Conservation (phyloP, 768 basidiomycete species). For the Phylloporus rhodoxanthus region DNA sequence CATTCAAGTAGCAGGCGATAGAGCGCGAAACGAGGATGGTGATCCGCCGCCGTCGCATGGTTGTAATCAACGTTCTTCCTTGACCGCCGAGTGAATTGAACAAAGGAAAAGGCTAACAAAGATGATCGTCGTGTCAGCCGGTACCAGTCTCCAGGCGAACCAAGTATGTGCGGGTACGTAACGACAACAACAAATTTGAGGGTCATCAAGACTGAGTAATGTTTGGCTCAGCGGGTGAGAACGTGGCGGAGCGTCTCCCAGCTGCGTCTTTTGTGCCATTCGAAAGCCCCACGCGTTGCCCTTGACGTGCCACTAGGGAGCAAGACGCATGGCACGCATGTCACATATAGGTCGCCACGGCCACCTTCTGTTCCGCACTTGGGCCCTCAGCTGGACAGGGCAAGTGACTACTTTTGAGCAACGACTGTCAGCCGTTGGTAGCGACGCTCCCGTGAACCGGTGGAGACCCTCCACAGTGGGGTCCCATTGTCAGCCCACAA, state of each 20-base stretch:
- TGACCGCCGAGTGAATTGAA: background rate
- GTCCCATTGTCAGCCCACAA: background rate
- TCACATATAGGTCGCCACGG: slow-evolving; percentile 10
- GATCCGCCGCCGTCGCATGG: slow-evolving; percentile 22
- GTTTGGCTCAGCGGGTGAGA: slow-evolving; percentile 13
- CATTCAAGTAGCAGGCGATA: background rate
- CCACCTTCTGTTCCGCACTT: background rate
- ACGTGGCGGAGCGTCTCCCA: slow-evolving; percentile 10
- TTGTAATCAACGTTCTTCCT: background rate
- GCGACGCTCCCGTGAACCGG: background rate
- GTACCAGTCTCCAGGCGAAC: too few relatives aligned
- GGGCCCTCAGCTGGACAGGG: background rate
- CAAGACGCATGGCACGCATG: background rate
- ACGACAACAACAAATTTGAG: background rate
- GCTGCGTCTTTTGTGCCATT: slow-evolving; percentile 31
- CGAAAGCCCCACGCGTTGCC: slow-evolving; percentile 8
- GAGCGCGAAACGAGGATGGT: background rate
- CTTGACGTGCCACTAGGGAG: slow-evolving; percentile 8
- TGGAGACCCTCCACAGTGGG: background rate
- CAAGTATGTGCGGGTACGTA: background rate
- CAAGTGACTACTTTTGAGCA: background rate
- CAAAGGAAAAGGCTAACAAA: background rate
- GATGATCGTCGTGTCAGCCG: background rate
- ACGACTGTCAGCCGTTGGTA: background rate
- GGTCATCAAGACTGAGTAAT: background rate